Conservation (phyloP, 208 protist genomes). For the Vickermania ingenoplastis region DNA sequence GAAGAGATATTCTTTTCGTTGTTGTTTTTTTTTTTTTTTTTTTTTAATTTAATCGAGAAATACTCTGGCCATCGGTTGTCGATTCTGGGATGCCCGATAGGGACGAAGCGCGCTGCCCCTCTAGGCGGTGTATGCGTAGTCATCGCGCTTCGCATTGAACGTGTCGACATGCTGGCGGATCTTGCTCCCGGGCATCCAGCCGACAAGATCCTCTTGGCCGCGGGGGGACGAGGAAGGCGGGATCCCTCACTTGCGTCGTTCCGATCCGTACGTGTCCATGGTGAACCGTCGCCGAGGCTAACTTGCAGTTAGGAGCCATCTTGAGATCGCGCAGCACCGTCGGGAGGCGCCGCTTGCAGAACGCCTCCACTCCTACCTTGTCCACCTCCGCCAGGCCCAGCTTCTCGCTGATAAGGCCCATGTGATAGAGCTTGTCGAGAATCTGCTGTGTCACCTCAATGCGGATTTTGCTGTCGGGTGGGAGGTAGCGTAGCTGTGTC, state of each 20-base stretch:
- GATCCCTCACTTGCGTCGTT: conserved; percentile 79
- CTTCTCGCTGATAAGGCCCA: conserved; percentile 84
- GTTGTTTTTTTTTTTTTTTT: conserved; percentile 10
- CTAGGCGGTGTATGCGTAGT: conserved; percentile 75
- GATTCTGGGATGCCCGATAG: neutral
- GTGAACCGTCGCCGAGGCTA: conserved; percentile 73
- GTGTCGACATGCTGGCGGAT: conserved; percentile 81
- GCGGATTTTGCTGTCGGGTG: conserved; percentile 75
- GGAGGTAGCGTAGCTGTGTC: conserved; percentile 82
- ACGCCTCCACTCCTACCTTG: conserved; percentile 83
- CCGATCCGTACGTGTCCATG: conserved; percentile 88
- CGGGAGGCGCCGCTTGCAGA: conserved; percentile 82
- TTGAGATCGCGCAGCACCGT: conserved; percentile 82
- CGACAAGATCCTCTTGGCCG: conserved; percentile 76
- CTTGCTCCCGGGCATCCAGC: conserved; percentile 86
- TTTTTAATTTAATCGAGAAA: conserved; percentile 2
- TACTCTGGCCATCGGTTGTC: too few species aligned
- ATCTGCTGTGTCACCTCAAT: conserved; percentile 88
- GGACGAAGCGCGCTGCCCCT: neutral
- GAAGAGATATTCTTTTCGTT: too few species aligned
- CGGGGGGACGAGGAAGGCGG: conserved; percentile 83
- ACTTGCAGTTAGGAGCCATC: conserved; percentile 83
- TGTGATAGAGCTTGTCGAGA: conserved; percentile 83
- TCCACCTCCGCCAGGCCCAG: conserved; percentile 79
- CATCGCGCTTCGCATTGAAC: conserved; percentile 81